A percentile compares a stretch with the other conserved stretches of the same genome.
These are phyloP conservation scores for Saturnispora zaruensis DNA, from an alignment of 805 yeast genomes.

Conservation along the genomic window DNA sequence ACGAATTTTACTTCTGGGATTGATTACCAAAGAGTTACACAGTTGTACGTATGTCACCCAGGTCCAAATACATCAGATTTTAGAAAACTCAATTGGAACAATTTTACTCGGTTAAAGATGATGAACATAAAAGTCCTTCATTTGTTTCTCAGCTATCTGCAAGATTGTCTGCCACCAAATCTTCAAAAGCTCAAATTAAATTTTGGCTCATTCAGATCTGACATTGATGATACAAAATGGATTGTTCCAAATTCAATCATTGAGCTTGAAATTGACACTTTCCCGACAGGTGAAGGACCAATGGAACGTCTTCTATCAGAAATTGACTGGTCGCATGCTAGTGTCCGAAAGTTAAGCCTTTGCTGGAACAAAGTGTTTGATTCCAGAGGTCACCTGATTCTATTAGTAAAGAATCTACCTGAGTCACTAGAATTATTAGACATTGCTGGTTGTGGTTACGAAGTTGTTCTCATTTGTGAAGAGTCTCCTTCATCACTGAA, in stretches of 20 bases:
- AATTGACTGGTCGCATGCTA: conserved; percentile 2
- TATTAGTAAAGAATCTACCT: conserved; percentile 4
- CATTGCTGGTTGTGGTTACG: conserved; percentile 9
- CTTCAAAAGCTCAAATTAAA: conserved; percentile 6
- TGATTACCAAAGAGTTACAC: conserved; percentile 4
- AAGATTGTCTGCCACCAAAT: conserved; percentile 3
- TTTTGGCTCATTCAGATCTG: conserved; percentile 3
- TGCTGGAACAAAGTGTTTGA: conserved; percentile 10
- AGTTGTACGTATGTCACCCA: conserved; percentile 8
- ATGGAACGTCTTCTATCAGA: conserved; percentile 1
- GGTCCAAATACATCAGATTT: conserved; percentile 6
- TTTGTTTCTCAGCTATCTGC: conserved; percentile 3
- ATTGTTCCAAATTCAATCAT: conserved; percentile 3
- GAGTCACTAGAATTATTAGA: conserved; percentile 6
- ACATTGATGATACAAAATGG: conserved; percentile 3
- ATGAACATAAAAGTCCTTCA: conserved; percentile 8
- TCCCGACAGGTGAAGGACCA: conserved; percentile 8
- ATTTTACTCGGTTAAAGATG: conserved; percentile 1
- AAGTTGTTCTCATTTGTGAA: conserved; percentile 8
- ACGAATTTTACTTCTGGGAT: conserved; percentile 2
- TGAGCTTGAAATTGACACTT: conserved; percentile 8
- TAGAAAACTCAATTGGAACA: conserved; percentile 6
- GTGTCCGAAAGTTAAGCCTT: conserved; percentile 4
- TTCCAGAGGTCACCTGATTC: conserved; percentile 3
- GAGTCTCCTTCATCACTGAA: not conserved